These are phyloP conservation scores for Candida argentea DNA, from an alignment of 805 yeast species.

Conservation along the genomic window DNA sequence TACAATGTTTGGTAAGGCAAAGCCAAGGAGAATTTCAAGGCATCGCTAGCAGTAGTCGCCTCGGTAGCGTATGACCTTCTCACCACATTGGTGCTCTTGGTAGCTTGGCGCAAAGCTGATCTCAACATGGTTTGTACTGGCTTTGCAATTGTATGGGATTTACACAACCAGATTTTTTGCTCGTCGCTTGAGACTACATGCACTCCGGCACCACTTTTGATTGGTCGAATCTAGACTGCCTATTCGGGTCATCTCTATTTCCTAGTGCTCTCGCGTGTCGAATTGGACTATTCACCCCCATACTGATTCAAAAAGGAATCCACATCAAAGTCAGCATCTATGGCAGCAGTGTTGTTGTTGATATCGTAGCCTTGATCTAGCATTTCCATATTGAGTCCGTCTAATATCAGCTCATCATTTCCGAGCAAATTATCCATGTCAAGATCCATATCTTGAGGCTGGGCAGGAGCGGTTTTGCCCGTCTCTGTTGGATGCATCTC, in stretches of 20 bases:
- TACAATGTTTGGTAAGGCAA: constrained; percentile 76
- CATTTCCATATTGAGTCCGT: constrained; percentile 32
- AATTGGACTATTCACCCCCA: constrained; percentile 16
- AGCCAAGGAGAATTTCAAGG: constrained; percentile 79
- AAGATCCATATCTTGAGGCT: constrained; percentile 7
- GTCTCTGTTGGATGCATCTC: constrained; percentile 14
- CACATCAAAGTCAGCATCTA: constrained; percentile 35
- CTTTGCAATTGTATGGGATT: constrained; percentile 1
- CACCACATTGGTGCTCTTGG: constrained; percentile 46
- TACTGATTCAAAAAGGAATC: constrained; percentile 35
- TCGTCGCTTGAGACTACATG: too few species aligned
- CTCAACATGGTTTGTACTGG: constrained; percentile 40
- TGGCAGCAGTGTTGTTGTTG: constrained; percentile 8
- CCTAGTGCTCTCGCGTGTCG: too few species aligned
- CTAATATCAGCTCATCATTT: constrained; percentile 30
- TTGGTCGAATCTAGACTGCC: constrained; percentile 24
- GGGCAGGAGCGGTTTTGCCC: neutral
- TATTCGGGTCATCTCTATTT: constrained; percentile 12
- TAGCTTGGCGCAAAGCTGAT: constrained; percentile 51
- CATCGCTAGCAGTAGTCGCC: constrained; percentile 45
- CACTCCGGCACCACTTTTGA: too few species aligned
- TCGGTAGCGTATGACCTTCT: constrained; percentile 91
- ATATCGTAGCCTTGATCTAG: constrained; percentile 23
- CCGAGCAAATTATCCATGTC: constrained; percentile 29
- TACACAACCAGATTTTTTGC: too few species aligned